Percentiles rank a stretch among this genome's conserved stretches.
Evolutionary conservation across 164 flowering plant species (phyloP).

Genomic region (Brasenia schreberi): DNA sequence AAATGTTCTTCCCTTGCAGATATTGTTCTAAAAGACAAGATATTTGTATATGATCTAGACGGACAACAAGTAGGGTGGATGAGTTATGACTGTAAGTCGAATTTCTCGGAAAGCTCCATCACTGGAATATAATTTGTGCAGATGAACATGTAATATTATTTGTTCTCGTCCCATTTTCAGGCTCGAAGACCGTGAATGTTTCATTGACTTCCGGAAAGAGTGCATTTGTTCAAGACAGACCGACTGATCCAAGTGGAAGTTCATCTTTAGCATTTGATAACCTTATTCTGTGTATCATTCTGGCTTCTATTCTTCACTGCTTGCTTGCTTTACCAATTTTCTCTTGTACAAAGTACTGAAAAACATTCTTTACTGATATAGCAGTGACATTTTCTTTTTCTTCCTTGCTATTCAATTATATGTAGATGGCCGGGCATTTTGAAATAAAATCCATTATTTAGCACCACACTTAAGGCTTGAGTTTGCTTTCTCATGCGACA

Average conservation of each 20-base stretch:
- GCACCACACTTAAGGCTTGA: background rate
- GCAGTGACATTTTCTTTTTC: background rate
- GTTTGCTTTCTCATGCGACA: background rate
- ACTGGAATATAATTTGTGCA: no score
- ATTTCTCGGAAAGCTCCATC: no score
- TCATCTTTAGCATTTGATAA: background rate
- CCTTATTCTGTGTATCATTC: background rate
- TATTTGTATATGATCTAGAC: constrained; percentile 78
- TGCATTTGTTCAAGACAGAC: constrained; percentile 28
- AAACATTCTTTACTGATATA: background rate
- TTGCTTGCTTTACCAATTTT: background rate
- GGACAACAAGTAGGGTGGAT: constrained; percentile 86
- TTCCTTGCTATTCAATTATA: background rate
- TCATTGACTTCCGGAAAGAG: constrained; percentile 29
- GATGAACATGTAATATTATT: no score
- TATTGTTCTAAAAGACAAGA: constrained; percentile 84
- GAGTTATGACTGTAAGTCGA: constrained; percentile 61
- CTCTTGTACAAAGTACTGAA: background rate
- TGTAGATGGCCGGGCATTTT: background rate
- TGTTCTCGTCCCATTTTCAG: constrained; percentile 11
- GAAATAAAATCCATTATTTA: background rate
- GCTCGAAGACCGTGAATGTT: constrained; percentile 55
- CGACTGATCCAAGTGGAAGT: constrained; percentile 7
- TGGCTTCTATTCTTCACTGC: background rate
- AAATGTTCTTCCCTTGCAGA: constrained; percentile 31